Evolutionary conservation across 129 eudicot species (phyloP).

Genomic region (Solidago caesia): DNA sequence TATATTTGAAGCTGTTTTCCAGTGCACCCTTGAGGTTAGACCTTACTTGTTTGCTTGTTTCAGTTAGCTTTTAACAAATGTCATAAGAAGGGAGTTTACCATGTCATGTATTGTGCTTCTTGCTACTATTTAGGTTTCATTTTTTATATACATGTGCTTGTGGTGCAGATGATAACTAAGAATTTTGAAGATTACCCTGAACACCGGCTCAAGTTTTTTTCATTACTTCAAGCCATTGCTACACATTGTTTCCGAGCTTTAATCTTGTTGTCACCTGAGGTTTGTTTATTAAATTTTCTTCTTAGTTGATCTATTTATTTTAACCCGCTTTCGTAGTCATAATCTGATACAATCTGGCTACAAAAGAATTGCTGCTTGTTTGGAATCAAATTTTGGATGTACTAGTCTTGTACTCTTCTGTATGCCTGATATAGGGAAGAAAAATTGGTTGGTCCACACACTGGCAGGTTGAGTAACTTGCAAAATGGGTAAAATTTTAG

Average conservation of each 20-base stretch:
- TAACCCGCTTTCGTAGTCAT: background rate
- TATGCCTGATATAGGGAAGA: background rate
- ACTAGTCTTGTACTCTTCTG: background rate
- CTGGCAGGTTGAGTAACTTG: background rate
- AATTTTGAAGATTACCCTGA: conserved; percentile 99
- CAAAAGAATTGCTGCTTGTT: conserved; percentile 4
- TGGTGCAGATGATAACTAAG: conserved; percentile 88
- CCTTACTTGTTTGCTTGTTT: background rate
- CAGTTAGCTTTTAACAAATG: background rate
- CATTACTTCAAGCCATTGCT: conserved; percentile 90
- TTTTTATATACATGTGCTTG: conserved; percentile 13
- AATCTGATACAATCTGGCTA: background rate
- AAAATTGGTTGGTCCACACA: background rate
- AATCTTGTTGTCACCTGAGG: conserved; percentile 86
- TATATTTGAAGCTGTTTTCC: conserved; percentile 92
- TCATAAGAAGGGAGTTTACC: background rate
- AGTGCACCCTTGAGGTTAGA: conserved; percentile 92
- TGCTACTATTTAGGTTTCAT: conserved; percentile 5
- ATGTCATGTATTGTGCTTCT: background rate
- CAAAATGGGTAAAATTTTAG: background rate
- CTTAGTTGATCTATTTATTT: background rate
- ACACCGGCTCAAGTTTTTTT: conserved; percentile 96
- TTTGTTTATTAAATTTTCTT: conserved; percentile 23
- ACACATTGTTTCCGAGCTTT: conserved; percentile 89
- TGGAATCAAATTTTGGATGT: background rate